Evolutionary conservation across 2,329 filamentous ascomycete species (phyloP), one percentile per base, ranked within the genome.

Genomic region (Aspergillus alliaceus): DNA sequence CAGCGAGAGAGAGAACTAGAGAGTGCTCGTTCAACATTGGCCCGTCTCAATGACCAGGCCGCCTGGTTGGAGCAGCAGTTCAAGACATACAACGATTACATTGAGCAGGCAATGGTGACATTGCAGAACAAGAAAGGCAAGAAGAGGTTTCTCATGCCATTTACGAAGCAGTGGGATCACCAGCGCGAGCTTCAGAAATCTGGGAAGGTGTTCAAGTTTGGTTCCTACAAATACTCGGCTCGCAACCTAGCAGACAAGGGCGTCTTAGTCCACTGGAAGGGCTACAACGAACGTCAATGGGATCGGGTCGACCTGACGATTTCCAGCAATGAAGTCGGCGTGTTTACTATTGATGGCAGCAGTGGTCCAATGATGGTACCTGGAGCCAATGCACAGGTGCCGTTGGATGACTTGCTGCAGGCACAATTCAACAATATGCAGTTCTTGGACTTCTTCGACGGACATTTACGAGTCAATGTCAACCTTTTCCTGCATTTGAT

Each of bases 81-180:
- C 59, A 96, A 96, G 82, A 95, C 89, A 63, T 99, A 99, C 78
- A 96, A 99, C 72, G 92, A 99, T 78, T 99, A 99, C 77, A 96
- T 99, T 70, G 96, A 99, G 78, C 93, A 96, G 75, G 93, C 95
- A 49, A 97, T 99, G 91, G 84, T 93, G 59, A 99, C 96, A 4
- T 82, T 99, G 57, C 95, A 98, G 75, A 96, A 90, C 77, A 96
- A 97, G 76, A 97, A 97, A 77, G 93, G 89, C 60, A 96, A 96
- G 79, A 96, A 96, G 75, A 86, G 90, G 53, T 97, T 97, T 82
- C 83, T 97, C 55, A 84, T 99, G 74, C 95, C 95, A 14, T 99
- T 99, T 74, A 97, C 93, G 24, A 96, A 96, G 71, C 95, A 99
- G 75, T 99, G 96, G 85, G 96, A 97, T 75, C 95, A 99, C 77